phyloP scores from a whole-genome alignment of 768 basidiomycete species.

The Symmetrospora coprosmae region DNA sequence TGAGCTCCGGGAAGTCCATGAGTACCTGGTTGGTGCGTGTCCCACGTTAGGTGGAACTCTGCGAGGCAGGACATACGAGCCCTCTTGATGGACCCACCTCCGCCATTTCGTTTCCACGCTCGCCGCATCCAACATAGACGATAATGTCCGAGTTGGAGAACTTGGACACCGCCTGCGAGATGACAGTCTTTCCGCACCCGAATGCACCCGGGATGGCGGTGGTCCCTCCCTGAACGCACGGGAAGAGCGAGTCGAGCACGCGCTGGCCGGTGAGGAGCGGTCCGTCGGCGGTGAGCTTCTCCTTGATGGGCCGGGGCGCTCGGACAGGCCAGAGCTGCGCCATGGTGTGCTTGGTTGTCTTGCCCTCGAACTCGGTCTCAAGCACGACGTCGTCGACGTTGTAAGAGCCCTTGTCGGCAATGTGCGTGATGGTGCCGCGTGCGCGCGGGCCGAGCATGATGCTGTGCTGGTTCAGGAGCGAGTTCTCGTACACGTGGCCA shows the following conservation, averaged over 20 bases:
- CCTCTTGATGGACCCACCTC: slow-evolving; percentile 40
- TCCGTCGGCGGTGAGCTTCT: slow-evolving; percentile 83
- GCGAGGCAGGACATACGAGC: background rate
- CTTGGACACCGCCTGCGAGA: slow-evolving; percentile 93
- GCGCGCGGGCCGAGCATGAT: slow-evolving; percentile 89
- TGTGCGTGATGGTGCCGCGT: slow-evolving; percentile 81
- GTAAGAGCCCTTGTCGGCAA: slow-evolving; percentile 89
- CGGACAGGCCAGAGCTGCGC: slow-evolving; percentile 99
- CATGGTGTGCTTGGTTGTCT: slow-evolving; percentile 80
- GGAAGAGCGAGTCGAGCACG: slow-evolving; percentile 90
- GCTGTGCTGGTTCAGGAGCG: slow-evolving; percentile 88
- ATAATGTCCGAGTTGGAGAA: slow-evolving; percentile 99
- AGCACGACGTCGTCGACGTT: slow-evolving; percentile 80
- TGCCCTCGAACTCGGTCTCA: slow-evolving; percentile 95
- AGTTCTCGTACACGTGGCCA: slow-evolving; percentile 91
- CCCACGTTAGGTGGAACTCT: too few species aligned
- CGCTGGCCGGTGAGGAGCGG: slow-evolving; percentile 92
- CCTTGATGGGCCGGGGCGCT: slow-evolving; percentile 85
- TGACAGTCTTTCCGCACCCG: slow-evolving; percentile 87
- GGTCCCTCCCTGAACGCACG: slow-evolving; percentile 91
- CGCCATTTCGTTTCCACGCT: slow-evolving; percentile 76
- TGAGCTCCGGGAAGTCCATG: slow-evolving; percentile 85
- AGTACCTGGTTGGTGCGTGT: slow-evolving; percentile 46
- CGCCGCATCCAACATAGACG: slow-evolving; percentile 96
- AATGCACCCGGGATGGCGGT: slow-evolving; percentile 98